Percentiles rank a stretch among this genome's conserved stretches.
These are phyloP conservation scores for Monilinia vaccinii-corymbosi DNA, from an alignment of 2,329 filamentous ascomycete genomes.

Conservation along the genomic window DNA sequence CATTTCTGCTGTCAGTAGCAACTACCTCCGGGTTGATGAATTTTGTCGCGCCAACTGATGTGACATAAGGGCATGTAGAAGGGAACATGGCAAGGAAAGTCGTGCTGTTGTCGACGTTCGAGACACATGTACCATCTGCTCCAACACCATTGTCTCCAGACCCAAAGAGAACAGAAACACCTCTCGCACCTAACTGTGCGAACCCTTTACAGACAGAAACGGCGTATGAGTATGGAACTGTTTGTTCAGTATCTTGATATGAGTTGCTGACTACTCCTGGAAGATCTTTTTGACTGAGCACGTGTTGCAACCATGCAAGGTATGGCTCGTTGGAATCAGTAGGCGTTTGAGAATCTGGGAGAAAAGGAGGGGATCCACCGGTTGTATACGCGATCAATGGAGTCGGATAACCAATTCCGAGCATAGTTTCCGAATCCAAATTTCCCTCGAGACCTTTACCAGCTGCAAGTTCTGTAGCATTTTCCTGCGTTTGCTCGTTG, in stretches of 20 bases:
- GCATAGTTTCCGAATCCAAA: conserved; percentile 46
- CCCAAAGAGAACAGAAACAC: conserved; percentile 41
- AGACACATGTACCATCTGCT: conserved; percentile 29
- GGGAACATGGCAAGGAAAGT: conserved; percentile 54
- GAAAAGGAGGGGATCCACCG: conserved; percentile 44
- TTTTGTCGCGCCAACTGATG: conserved; percentile 45
- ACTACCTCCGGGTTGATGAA: conserved; percentile 32
- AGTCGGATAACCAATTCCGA: conserved; percentile 44
- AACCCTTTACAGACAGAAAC: conserved; percentile 43
- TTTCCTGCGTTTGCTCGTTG: conserved; percentile 13
- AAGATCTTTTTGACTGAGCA: conserved; percentile 37
- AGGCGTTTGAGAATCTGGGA: conserved; percentile 32
- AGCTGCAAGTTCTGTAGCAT: conserved; percentile 10
- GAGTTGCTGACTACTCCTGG: conserved; percentile 49
- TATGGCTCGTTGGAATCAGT: conserved; percentile 42
- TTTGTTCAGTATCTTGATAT: conserved; percentile 49
- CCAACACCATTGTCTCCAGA: conserved; percentile 43
- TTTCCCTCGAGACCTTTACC: conserved; percentile 39
- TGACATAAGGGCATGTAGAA: conserved; percentile 57
- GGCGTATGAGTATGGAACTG: conserved; percentile 44
- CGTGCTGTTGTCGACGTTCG: conserved; percentile 48
- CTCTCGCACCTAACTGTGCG: conserved; percentile 43
- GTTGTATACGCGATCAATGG: conserved; percentile 45
- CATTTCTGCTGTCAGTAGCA: conserved; percentile 28
- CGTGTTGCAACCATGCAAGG: conserved; percentile 42